Percentiles rank a stretch among this genome's conserved stretches.
These are phyloP conservation scores for Camelina neglecta DNA, from an alignment of 345 rosid species.

Conservation along the genomic window DNA sequence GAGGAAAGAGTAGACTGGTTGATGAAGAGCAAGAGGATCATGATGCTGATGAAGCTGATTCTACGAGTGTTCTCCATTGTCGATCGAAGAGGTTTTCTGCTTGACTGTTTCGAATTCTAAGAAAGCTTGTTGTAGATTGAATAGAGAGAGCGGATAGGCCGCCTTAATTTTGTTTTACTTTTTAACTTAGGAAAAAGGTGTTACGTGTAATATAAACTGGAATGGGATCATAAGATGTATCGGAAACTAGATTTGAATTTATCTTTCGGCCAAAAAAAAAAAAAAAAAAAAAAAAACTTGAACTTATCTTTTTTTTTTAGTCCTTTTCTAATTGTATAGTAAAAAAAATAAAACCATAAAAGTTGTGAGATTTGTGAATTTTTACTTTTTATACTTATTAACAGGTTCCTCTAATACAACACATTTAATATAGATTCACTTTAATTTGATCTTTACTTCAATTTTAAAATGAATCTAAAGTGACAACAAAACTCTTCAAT, in stretches of 20 bases:
- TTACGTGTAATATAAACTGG: background rate
- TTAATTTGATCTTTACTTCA: background rate
- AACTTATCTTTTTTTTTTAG: no score
- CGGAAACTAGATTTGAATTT: no score
- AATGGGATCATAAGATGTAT: no score
- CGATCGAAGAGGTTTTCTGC: slow-evolving; percentile 1
- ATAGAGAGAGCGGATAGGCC: background rate
- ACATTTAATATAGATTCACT: no score
- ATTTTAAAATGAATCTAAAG: background rate
- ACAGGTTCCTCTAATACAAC: background rate
- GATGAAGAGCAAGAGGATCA: slow-evolving; percentile 18
- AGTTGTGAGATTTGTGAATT: background rate
- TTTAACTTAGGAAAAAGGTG: background rate
- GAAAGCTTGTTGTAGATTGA: background rate
- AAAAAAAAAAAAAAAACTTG: no score
- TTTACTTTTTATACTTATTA: background rate
- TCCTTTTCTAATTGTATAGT: background rate
- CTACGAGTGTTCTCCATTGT: slow-evolving; percentile 21
- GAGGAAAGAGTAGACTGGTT: slow-evolving; percentile 20
- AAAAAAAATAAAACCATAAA: no score
- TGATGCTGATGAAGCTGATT: slow-evolving; percentile 23
- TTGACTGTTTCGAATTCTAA: no score
- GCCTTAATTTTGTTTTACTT: background rate
- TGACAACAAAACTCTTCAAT: background rate
- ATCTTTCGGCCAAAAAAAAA: no score